Evolutionary conservation across 768 basidiomycete genomes (phyloP).

Genomic region (Collybia mongolica): DNA sequence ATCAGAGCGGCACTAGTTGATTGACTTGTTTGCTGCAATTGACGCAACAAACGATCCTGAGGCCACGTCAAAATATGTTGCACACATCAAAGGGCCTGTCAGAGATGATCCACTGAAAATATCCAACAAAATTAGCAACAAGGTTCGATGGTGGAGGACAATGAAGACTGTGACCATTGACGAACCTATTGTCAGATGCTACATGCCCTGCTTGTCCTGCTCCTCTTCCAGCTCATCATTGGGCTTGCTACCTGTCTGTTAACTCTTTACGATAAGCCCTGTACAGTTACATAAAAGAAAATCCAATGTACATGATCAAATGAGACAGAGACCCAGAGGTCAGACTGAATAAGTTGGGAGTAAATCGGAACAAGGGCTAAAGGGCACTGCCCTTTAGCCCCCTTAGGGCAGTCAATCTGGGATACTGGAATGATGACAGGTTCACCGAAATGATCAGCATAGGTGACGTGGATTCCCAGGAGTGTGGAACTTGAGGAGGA

Average conservation of each 20-base stretch:
- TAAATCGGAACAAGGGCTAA: background rate
- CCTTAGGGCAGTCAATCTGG: background rate
- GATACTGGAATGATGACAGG: background rate
- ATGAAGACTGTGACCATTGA: too few species aligned
- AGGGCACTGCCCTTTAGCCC: too few species aligned
- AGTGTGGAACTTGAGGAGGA: background rate
- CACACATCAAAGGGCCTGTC: too few species aligned
- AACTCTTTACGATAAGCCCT: too few species aligned
- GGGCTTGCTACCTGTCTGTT: too few species aligned
- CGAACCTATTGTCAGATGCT: too few species aligned
- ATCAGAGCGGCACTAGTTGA: background rate
- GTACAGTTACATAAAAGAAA: background rate
- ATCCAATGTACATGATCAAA: constrained; percentile 2
- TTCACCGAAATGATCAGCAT: background rate
- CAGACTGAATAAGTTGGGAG: background rate
- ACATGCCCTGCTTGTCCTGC: too few species aligned
- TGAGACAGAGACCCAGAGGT: constrained; percentile 2
- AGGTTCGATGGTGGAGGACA: background rate
- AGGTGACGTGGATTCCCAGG: background rate
- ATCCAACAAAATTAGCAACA: too few species aligned
- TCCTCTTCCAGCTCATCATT: too few species aligned
- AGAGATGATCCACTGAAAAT: too few species aligned
- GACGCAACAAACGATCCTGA: background rate
- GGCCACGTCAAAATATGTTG: background rate
- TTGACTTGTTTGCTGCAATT: background rate